Evolutionary conservation across 441 rosid genomes (phyloP).

Genomic region (Corymbia citriodora): DNA sequence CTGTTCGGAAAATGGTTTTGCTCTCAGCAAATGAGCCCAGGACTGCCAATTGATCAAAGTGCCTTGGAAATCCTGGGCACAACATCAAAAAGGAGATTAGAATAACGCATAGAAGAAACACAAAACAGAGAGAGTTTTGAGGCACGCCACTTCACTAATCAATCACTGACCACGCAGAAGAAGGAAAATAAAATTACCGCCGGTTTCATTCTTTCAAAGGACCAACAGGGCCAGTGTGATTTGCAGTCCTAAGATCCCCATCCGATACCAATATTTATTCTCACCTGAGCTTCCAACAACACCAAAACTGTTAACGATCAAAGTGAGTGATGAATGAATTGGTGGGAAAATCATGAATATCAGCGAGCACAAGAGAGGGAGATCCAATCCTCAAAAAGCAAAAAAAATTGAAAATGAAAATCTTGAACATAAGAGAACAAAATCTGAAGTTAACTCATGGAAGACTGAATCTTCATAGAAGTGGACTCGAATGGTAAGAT

Average conservation of each 20-base stretch:
- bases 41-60: constrained; percentile 10
- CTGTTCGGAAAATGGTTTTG: constrained; percentile 9
- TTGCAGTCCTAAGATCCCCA: not conserved
- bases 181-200: not conserved
- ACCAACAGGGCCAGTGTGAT: not conserved
- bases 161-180: not conserved
- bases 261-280: not conserved
- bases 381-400: not conserved
- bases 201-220: constrained; percentile 2
- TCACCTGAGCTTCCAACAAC: not conserved
- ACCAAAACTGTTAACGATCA: not conserved
- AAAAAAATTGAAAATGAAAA: not conserved
- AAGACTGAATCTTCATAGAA: not conserved
- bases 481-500: not conserved
- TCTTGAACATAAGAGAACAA: not conserved
- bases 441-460: not conserved
- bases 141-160: not conserved
- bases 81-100: not conserved
- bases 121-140: not conserved
- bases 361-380: not conserved
- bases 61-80: not conserved
- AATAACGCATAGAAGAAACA: not conserved
- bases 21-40: constrained; percentile 14
- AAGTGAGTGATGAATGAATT: not conserved
- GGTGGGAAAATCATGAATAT: not conserved